Evolutionary conservation across 1,284 basidiomycete genomes (phyloP), one percentile per base, ranked within the genome.

Genomic region (Microbotryum silenes-acaulis): DNA sequence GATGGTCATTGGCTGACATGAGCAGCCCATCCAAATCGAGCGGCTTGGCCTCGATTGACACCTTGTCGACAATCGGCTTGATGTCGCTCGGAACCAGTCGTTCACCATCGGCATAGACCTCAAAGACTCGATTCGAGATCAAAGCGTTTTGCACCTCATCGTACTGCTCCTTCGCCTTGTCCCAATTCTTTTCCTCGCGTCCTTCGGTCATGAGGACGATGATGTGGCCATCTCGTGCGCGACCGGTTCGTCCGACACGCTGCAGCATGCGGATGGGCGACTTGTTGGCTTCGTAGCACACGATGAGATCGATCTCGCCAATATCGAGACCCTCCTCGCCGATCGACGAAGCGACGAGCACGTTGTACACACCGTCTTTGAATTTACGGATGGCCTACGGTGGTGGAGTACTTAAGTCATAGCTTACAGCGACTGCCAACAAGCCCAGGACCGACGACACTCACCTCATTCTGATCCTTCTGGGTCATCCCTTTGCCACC

Each of bases 271-370:
- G 89, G 67, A 97, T 92, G 1, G 93, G 89, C 16, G 91, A 91
- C 77, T 94, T 97, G 71, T 93, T 90, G 46, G 93, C 87, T 71
- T 99, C 96, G 75, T 98, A 99, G 72, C 93, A 96, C 49, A 97
- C 81, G 59, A 97, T 96, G 73, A 94, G 81, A 74, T 99, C 96
- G n/a, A 99, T 87, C 72, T 97, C 93, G 52, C 96, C 96, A 61
- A 99, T 98, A 74, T 99, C 96, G n/a, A 99, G 80, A 64, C 96
- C 96, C 76, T 99, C 96, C 77, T 99, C 96, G 33, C 96, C 96
- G 62, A 99, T 92, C 4, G 89, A 96, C 0, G 96, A 98, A 1
- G 94, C 88, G 2, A 99, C 94, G 6, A 99, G 79, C 37, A 97
- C 86, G 70, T 98, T 97, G 76, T 83, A 91, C 61, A 85, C 85